Evolutionary conservation across 129 eudicot genomes (phyloP), one percentile per base, ranked within the genome.

Genomic region (Tagetes erecta): DNA sequence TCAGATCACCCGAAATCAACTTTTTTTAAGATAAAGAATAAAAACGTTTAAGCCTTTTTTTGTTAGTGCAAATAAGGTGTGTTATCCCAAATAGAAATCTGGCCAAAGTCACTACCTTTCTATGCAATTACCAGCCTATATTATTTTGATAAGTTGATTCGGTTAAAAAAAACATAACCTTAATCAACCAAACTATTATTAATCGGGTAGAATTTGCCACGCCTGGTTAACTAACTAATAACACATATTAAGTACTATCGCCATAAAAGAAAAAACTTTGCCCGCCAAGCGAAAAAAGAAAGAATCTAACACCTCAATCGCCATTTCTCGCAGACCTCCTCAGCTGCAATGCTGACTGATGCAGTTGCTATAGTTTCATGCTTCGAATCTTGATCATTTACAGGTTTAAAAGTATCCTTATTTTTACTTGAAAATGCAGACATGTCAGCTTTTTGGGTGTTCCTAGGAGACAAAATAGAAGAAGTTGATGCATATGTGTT

Each of bases 271-370:
- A 46, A 53, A 57, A 31, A 2, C 64, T 12, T 57, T 58, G n/a
- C 64, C 64, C 64, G 9, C 2, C 64, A 58, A 58, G 33, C 31
- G 67, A 57, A 57, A 36, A 62, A 62, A 78, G 38, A 66, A 67
- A 13, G 47, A 52, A 63, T 53, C 36, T 14, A 84, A 71, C 70
- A 95, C 99, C 99, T 91, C 50, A 91, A 70, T 80, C 97, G 88
- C 99, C 99, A 91, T 80, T 84, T 95, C 79, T 91, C 99, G 71
- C 99, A 95, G 37, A 89, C 81, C 82, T 95, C 97, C 68, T 84
- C 87, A 62, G 96, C 96, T 36, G 86, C 91, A 70, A 78, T 86
- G 86, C 89, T 82, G 50, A 80, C 84, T 74, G 87, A 85, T 36
- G 93, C 63, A 49, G 80, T 73, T 47, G 87, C 76, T 20, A 55